Evolutionary conservation across 495 filamentous ascomycete species (phyloP), one percentile per base, ranked within the genome.

Genomic region (Penicillium fimorum): DNA sequence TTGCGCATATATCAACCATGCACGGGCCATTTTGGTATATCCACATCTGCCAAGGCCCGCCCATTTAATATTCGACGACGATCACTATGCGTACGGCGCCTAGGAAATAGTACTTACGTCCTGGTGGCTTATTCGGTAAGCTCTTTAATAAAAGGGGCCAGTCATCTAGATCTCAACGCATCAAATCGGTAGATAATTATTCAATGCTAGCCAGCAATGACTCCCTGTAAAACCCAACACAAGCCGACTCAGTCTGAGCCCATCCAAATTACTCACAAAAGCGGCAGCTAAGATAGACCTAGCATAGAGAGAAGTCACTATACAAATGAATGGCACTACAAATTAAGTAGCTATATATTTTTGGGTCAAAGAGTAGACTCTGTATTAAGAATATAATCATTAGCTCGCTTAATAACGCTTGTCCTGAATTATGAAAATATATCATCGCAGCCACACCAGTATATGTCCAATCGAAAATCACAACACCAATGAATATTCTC

Each of bases 401-500:
- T n/a, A n/a, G 42, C 43, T 38, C 52, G 52, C 52, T 40, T 40
- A 43, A n/a, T 40, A 47, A 54, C 52, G 42, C 52, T 54, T 54
- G 13, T 35, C 27, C 43, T 29, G 24, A 47, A 38, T n/a, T 10
- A 54, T 54, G 52, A 42, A 54, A 54, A 44, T 37, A 24, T 12
- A 45, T 38, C 52, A 17, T 12, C 20, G 5, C 32, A 50, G 13
- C 42, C 51, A 29, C 52, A 47, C 43, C 32, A 47, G 41, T 54
- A 46, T 45, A 54, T 54, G 52, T 38, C 22, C 32, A 54, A 52
- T 41, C 2, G n/a, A 41, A 51, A 41, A 41, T n/a, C 47, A 41
- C 17, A 41, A 55, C 35, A 47, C 15, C 12, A 29, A 44, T 50
- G 50, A 50, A 43, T 30, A 27, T 47, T 53, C 37, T 11, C 41